These are phyloP conservation scores for Rhizopogon vesiculosus DNA, from an alignment of 768 basidiomycete genomes.

Conservation along the genomic window DNA sequence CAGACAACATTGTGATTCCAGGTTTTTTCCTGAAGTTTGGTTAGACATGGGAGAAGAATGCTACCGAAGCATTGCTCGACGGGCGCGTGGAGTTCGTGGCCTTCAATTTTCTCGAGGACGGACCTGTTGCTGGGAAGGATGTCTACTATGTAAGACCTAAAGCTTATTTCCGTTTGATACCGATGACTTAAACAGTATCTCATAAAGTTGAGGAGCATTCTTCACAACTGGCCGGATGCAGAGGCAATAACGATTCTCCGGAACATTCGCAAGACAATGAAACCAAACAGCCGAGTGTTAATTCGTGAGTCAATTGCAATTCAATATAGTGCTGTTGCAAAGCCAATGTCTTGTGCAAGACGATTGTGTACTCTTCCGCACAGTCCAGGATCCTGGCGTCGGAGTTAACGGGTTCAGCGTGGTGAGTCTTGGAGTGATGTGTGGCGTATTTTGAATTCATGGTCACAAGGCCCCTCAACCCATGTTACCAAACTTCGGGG, in stretches of 20 bases:
- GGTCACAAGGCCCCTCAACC: slow-evolving; percentile 35
- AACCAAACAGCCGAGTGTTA: slow-evolving; percentile 23
- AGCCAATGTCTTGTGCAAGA: slow-evolving; percentile 6
- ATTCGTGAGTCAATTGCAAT: slow-evolving; percentile 24
- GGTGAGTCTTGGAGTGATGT: not conserved
- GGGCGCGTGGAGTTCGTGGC: slow-evolving; percentile 12
- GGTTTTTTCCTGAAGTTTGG: not conserved
- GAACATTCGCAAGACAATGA: slow-evolving; percentile 24
- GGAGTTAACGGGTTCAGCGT: not conserved
- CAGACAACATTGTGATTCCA: not conserved
- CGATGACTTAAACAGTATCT: not conserved
- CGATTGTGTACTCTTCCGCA: slow-evolving; percentile 14
- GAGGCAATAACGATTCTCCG: slow-evolving; percentile 26
- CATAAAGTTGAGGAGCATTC: slow-evolving; percentile 13
- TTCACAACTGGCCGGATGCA: slow-evolving; percentile 33
- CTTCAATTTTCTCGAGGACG: slow-evolving; percentile 17
- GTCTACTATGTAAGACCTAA: slow-evolving; percentile 18
- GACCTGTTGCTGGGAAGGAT: slow-evolving; percentile 12
- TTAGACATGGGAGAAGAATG: slow-evolving; percentile 10
- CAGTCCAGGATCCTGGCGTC: slow-evolving; percentile 3
- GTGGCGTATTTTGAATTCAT: not conserved
- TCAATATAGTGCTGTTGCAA: not conserved
- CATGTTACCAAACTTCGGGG: slow-evolving; percentile 44
- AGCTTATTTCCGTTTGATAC: not conserved
- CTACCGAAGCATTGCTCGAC: slow-evolving; percentile 13